Base-by-base conservation (phyloP, 352 stramenopile genomes). In the Thraustotheca clavata region DNA sequence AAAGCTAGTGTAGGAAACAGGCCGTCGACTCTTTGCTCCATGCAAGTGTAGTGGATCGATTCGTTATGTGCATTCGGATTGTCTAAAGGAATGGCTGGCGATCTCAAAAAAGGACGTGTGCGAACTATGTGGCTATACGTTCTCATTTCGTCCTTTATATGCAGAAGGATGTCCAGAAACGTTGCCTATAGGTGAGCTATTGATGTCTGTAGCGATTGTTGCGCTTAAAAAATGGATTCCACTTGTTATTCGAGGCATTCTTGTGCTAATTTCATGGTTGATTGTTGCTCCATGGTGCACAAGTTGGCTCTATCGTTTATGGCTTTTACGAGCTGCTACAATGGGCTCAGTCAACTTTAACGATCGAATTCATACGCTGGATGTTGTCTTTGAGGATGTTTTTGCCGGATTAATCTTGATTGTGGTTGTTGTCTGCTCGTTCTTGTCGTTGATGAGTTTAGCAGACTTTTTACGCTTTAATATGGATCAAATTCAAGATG, bases 21-120 rank as follows among this genome's bases (percentile, higher is more conserved):
- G 74, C 8, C 78, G 83, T 3, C 85, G 80, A 3, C 71, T 94
- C 24, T 92, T 92, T 67, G 80, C 79, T 57, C 85, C 85, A 14
- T 98, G 94, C 70, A 97, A 96, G 75, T 98, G 94, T 72, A 97
- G 89, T 31, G 94, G 94, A 32, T 97, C 88, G 41, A 98, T 98
- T 67, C 89, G 90, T 34, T 88, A 95, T 69, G 95, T 86, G 27
- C 94, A 98, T 76, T 91, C 95, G 54, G 91, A 98, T 68, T 98
- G 94, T 54, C 76, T 98, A 47, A 87, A 92, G 67, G 92, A 96
- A 26, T 98, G 94, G 94, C 80, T 98, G 32, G 80, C 86, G 62
- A 89, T 97, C 55, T 97, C 86, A 35, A 79, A 86, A 67, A 96
- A 96, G 67, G 81, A 81, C 52, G 93, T 84, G 72, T 98, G 94